These are phyloP conservation scores for Bipolaris oryzae DNA, from an alignment of 2,329 filamentous ascomycete species.

Conservation along the genomic window DNA sequence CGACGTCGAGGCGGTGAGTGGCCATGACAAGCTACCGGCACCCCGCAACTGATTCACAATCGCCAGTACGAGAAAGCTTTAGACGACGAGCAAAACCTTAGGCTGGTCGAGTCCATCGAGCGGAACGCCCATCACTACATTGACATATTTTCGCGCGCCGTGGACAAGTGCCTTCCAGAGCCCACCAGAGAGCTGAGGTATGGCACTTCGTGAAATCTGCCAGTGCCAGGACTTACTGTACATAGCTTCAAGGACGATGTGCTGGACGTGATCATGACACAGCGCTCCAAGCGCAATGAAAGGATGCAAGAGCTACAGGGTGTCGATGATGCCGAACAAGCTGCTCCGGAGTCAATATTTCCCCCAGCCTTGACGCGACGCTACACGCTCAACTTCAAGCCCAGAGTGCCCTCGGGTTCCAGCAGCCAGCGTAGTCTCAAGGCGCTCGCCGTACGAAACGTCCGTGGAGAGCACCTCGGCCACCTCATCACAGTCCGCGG, in stretches of 20 bases:
- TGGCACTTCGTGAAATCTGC: constrained; percentile 34
- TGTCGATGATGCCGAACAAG: constrained; percentile 61
- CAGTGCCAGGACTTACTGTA: constrained; percentile 29
- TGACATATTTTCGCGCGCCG: constrained; percentile 84
- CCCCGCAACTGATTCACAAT: background rate
- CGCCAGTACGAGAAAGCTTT: constrained; percentile 74
- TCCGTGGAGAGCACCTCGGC: constrained; percentile 90
- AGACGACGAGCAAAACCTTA: constrained; percentile 65
- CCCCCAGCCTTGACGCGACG: constrained; percentile 89
- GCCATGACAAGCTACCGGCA: constrained; percentile 56
- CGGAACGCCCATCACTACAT: constrained; percentile 94
- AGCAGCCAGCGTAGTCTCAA: constrained; percentile 64
- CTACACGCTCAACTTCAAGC: constrained; percentile 97
- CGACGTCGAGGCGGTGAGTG: constrained; percentile 67
- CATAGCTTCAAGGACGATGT: constrained; percentile 93
- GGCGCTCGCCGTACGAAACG: constrained; percentile 86
- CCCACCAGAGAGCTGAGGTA: constrained; percentile 79
- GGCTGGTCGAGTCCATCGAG: constrained; percentile 83
- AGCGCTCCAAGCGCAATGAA: constrained; percentile 84
- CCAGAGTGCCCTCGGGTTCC: constrained; percentile 73
- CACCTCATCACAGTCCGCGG: constrained; percentile 92
- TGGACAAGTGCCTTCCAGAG: constrained; percentile 83
- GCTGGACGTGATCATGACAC: constrained; percentile 93
- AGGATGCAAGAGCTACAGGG: constrained; percentile 61
- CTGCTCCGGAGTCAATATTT: constrained; percentile 76